Conservation (phyloP, 768 basidiomycete genomes). For the Kwoniella botswanensis region DNA sequence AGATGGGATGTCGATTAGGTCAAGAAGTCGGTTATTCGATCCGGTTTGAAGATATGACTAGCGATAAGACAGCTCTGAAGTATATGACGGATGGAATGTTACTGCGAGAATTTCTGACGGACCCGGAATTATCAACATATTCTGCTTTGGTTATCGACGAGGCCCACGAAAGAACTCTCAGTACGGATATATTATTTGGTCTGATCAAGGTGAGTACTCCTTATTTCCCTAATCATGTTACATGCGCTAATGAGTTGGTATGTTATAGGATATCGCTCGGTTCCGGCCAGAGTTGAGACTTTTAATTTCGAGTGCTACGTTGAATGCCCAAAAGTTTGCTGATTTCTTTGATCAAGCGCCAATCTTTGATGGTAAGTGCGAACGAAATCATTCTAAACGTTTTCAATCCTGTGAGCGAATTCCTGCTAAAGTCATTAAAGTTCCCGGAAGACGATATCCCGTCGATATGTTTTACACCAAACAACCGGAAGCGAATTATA, state of each 20-base stretch:
- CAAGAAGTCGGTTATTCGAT: constrained; percentile 99
- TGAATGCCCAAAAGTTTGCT: constrained; percentile 97
- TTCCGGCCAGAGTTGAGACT: constrained; percentile 85
- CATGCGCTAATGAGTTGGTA: constrained; percentile 17
- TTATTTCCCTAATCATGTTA: not conserved
- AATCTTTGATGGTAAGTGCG: constrained; percentile 78
- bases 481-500: constrained; percentile 98
- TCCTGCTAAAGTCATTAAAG: constrained; percentile 60
- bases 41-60: constrained; percentile 98
- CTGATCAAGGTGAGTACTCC: constrained; percentile 84
- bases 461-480: constrained; percentile 99
- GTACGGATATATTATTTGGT: constrained; percentile 98
- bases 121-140: constrained; percentile 94
- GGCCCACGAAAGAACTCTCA: constrained; percentile 95
- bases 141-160: constrained; percentile 96
- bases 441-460: constrained; percentile 94
- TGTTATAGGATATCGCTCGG: constrained; percentile 40
- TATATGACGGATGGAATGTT: constrained; percentile 99
- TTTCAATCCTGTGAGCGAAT: not conserved
- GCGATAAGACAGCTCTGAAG: constrained; percentile 97
- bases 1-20: constrained; percentile 96
- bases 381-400: not conserved
- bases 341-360: constrained; percentile 97
- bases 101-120: constrained; percentile 92
- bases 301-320: constrained; percentile 87